Evolutionary conservation across 2,329 filamentous ascomycete species (phyloP), one percentile per base, ranked within the genome.

Genomic region (Colletotrichum cordylinicola): DNA sequence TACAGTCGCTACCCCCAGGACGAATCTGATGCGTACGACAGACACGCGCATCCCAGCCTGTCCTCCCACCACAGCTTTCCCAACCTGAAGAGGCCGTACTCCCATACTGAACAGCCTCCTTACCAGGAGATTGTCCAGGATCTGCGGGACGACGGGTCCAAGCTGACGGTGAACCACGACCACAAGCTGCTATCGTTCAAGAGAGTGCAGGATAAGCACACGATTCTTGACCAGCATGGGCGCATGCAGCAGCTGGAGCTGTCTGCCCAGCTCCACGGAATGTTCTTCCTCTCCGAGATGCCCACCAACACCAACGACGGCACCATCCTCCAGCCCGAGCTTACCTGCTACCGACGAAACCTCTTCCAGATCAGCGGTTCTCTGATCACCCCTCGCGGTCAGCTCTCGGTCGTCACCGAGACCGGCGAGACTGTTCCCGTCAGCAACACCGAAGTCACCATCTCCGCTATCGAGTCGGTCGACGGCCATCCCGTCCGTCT

Each of bases 301-400:
- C 93, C 94, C 2, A 90, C 93, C 81, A 92, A 89, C 77, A 86
- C 88, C 70, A 88, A 84, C 78, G 91, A 93, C 78, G 91, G 90
- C 75, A 87, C 85, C 61, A 83, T 90, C 62, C 86, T 93, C 66
- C 93, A 94, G 82, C 95, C 92, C 68, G 96, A 98, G 85, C 86
- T 98, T 83, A 98, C 96, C 4, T 98, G 96, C 89, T 98, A 98
- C 85, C 94, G 96, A 78, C 92, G 96, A 64, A 98, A 98, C 82
- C 88, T 98, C 65, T 98, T 98, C 85, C 96, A 98, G 84, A 98
- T 98, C 81, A 98, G 96, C 77, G 96, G 96, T 74, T 96, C 94
- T 7, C 91, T 98, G 74, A 95, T 95, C 55, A 90, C 96, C 16
- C 95, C 96, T 2, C 89, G 95, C 77, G 93, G 92, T 33, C 90